These are phyloP conservation scores for Biscogniauxia marginata DNA, from an alignment of 2,329 filamentous ascomycete genomes.

Conservation along the genomic window DNA sequence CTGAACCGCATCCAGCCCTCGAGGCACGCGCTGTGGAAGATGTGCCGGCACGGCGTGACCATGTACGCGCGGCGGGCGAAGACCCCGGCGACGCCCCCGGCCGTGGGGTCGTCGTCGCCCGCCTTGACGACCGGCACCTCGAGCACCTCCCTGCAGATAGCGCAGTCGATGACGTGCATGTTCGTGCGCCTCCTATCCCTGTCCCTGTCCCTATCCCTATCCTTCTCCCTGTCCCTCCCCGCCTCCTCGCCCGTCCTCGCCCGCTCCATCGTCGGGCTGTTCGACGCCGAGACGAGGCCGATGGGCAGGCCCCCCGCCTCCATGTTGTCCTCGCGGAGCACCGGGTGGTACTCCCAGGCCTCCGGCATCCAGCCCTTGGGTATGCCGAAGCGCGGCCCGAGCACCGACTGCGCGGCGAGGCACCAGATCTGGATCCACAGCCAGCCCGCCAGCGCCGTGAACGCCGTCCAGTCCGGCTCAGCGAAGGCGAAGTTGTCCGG, in stretches of 20 bases:
- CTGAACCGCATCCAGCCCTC: slow-evolving; percentile 96
- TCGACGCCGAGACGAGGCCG: slow-evolving; percentile 54
- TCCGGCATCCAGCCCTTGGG: slow-evolving; percentile 66
- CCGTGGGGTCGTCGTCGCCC: slow-evolving; percentile 48
- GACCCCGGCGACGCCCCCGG: slow-evolving; percentile 61
- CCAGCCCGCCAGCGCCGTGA: slow-evolving; percentile 69
- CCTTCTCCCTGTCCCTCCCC: slow-evolving; percentile 18
- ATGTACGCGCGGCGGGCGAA: slow-evolving; percentile 85
- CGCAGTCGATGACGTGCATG: slow-evolving; percentile 74
- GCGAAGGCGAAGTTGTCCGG: slow-evolving; percentile 80
- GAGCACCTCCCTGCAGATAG: slow-evolving; percentile 89
- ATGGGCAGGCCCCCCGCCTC: slow-evolving; percentile 81
- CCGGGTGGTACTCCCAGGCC: slow-evolving; percentile 93
- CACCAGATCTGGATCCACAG: slow-evolving; percentile 82
- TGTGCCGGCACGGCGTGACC: slow-evolving; percentile 95
- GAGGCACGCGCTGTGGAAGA: slow-evolving; percentile 88
- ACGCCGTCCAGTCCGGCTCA: slow-evolving; percentile 63
- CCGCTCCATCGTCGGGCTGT: slow-evolving; percentile 33
- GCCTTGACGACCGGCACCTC: slow-evolving; percentile 79
- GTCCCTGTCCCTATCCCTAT: slow-evolving; percentile 18
- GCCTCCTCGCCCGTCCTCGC: slow-evolving; percentile 28
- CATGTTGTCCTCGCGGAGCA: slow-evolving; percentile 77
- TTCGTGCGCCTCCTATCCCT: slow-evolving; percentile 31
- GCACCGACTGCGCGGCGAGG: slow-evolving; percentile 76
- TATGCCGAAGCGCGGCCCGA: slow-evolving; percentile 86